phyloP scores from a whole-genome alignment of 805 yeast species.

The Saccharomycopsis sp. region DNA sequence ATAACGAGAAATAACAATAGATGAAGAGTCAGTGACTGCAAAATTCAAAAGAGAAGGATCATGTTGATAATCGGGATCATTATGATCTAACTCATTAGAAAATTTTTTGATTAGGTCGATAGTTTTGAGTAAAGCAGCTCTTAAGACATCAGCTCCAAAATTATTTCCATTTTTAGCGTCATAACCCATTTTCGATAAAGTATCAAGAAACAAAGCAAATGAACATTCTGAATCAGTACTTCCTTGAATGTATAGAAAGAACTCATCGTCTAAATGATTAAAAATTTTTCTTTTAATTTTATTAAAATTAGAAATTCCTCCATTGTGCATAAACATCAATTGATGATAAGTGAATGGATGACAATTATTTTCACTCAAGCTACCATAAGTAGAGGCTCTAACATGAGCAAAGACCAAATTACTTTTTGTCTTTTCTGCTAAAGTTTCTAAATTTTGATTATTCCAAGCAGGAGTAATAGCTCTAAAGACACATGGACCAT shows the following conservation, averaged over 20 bases:
- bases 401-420: slow-evolving; percentile 88
- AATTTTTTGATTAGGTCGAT: slow-evolving; percentile 69
- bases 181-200: slow-evolving; percentile 62
- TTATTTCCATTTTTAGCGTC: slow-evolving; percentile 45
- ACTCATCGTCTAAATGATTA: slow-evolving; percentile 67
- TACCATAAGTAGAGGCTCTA: slow-evolving; percentile 93
- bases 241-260: slow-evolving; percentile 76
- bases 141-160: slow-evolving; percentile 44
- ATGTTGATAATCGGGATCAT: slow-evolving; percentile 23
- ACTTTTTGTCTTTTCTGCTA: slow-evolving; percentile 83
- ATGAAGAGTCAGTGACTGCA: slow-evolving; percentile 89
- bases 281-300: slow-evolving; percentile 65
- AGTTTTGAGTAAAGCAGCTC: slow-evolving; percentile 63
- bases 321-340: slow-evolving; percentile 96
- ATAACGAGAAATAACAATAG: slow-evolving; percentile 80
- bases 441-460: slow-evolving; percentile 74
- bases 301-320: slow-evolving; percentile 68
- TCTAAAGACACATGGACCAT: slow-evolving; percentile 84
- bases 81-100: slow-evolving; percentile 46
- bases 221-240: slow-evolving; percentile 95
- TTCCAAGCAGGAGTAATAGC: slow-evolving; percentile 99
- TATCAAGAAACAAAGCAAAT: slow-evolving; percentile 79
- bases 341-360: slow-evolving; percentile 89
- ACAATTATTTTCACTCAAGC: slow-evolving; percentile 87
- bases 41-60: slow-evolving; percentile 87